Evolutionary conservation across 495 filamentous ascomycete species (phyloP).

Genomic region (Pseudevernia furfuracea): DNA sequence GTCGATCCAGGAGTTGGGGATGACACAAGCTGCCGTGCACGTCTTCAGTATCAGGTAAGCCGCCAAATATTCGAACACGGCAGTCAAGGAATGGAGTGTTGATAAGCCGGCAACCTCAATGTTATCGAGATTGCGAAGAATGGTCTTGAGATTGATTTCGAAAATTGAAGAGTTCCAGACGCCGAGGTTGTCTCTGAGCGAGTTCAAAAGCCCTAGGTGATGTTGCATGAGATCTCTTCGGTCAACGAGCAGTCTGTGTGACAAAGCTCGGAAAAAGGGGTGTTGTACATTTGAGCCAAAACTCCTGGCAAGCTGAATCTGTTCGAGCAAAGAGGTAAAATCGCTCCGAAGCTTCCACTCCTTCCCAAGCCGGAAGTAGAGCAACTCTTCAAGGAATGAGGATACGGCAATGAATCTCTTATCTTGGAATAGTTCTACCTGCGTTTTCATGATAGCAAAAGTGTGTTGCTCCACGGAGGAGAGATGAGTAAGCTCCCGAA

Average conservation of each 20-base stretch:
- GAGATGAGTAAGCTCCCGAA: conserved; percentile 23
- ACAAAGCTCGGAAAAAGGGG: neutral
- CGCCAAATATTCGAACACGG: neutral
- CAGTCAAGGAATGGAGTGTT: neutral
- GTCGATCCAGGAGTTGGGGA: conserved; percentile 5
- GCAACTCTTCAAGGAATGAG: conserved; percentile 23
- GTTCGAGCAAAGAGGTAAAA: conserved; percentile 14
- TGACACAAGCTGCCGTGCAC: neutral
- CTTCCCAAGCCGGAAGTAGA: conserved; percentile 22
- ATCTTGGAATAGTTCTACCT: neutral
- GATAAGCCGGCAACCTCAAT: neutral
- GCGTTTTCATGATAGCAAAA: conserved; percentile 6
- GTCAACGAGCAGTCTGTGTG: neutral
- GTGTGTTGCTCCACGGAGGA: conserved; percentile 22
- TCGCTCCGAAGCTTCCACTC: conserved; percentile 18
- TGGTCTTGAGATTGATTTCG: neutral
- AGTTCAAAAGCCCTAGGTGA: neutral
- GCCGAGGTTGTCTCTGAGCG: neutral
- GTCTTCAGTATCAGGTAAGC: conserved; percentile 1
- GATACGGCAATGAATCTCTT: conserved; percentile 8
- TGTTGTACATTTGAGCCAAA: conserved; percentile 3
- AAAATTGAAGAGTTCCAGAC: neutral
- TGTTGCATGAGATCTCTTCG: neutral
- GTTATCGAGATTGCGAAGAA: neutral
- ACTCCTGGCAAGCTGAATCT: conserved; percentile 14